These are phyloP conservation scores for Colletotrichum coccodes DNA, from an alignment of 2,329 filamentous ascomycete species.

Conservation along the genomic window DNA sequence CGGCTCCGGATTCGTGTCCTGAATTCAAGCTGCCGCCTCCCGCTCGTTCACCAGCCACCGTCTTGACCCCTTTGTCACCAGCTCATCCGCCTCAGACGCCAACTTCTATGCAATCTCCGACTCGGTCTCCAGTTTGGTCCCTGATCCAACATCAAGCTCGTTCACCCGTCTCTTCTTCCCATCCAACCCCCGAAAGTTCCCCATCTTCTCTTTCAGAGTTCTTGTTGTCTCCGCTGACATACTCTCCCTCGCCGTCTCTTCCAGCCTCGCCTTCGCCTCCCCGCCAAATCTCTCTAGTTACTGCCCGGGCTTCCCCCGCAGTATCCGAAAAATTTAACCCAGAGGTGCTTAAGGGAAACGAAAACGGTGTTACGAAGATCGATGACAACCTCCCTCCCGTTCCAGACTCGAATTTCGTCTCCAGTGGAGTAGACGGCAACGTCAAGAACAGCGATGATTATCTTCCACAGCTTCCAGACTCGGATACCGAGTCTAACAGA, in stretches of 20 bases:
- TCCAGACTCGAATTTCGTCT: too few relatives aligned
- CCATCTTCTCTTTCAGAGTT: too few relatives aligned
- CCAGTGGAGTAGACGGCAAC: background rate
- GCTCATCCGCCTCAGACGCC: background rate
- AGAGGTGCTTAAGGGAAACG: too few relatives aligned
- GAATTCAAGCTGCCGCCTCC: background rate
- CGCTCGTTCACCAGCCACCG: background rate
- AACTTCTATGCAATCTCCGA: background rate
- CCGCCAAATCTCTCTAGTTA: background rate
- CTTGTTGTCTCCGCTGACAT: too few relatives aligned
- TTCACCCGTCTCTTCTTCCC: too few relatives aligned
- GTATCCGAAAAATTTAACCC: too few relatives aligned
- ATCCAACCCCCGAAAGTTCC: too few relatives aligned
- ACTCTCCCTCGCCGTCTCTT: background rate
- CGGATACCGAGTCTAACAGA: background rate
- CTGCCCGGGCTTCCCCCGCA: background rate
- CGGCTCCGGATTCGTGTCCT: background rate
- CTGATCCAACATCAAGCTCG: background rate
- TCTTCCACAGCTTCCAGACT: background rate
- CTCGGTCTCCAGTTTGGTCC: background rate
- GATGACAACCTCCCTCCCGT: too few relatives aligned
- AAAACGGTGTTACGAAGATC: too few relatives aligned
- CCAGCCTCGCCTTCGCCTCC: background rate
- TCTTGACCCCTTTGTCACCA: too few relatives aligned
- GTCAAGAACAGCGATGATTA: background rate